Base-by-base conservation (phyloP, 2,329 filamentous ascomycete species). In the Coniochaeta sp. region DNA sequence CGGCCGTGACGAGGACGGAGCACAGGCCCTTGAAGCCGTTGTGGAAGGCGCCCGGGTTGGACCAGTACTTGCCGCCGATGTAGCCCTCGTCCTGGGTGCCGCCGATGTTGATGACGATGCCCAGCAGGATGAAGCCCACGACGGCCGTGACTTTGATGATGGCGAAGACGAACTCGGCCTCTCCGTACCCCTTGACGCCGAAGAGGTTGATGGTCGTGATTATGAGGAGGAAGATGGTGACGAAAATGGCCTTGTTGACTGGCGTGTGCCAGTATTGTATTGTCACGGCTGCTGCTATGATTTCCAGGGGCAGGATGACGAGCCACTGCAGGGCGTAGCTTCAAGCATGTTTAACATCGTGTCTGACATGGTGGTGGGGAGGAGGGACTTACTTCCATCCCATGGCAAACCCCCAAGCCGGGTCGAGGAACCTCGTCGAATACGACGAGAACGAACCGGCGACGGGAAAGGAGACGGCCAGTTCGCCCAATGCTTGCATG, bases 351-450 rank as follows among this genome's bases (percentile, higher is more conserved):
- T 60, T 40, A 60, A 47, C 31, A 51, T 9, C 13, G 24, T 32
- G 22, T n/a, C n/a, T n/a, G n/a, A n/a, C n/a, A 38, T 13, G 42
- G 3, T 42, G 22, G 33, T 14, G n/a, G n/a, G 28, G 24, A 31
- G 35, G 27, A 24, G 26, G 20, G 6, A 76, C 82, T 68, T 67
- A 88, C 78, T 95, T 95, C 90, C 90, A 95, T 13, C 90, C 91
- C 88, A 96, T 95, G 46, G 90, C 89, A 64, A 95, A 95, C 0
- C 91, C 91, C 90, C 90, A 96, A 0, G 91, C 91, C 1, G 91
- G 92, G 63, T 96, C 91, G 16, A 97, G 70, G 62, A 97, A 96
- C 16, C 92, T 83, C 27, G 90, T 96, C 16, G 91, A 94, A 71
- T 91, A 96, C 7, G 90, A 85, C 1, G 90, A 89, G 65, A 96